Percentiles rank a stretch among this genome's conserved stretches.
Conservation (phyloP, 208 protist genomes). For the Zelonia costaricensis region DNA sequence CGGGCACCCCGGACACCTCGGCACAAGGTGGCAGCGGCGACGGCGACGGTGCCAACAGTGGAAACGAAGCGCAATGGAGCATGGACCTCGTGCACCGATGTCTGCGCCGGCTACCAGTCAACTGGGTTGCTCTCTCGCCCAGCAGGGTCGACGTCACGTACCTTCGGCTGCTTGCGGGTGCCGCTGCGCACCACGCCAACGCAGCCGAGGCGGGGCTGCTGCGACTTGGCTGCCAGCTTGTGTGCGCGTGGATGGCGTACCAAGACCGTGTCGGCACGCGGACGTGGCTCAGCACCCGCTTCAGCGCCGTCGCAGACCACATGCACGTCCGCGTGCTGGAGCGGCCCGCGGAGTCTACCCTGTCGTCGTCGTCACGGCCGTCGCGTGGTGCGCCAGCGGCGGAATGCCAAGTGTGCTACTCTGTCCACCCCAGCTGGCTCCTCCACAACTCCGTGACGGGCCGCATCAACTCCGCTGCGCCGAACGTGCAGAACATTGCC, state of each 20-base stretch:
- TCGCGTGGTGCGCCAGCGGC: neutral
- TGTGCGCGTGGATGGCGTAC: slow-evolving; percentile 45
- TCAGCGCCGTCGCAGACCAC: slow-evolving; percentile 15
- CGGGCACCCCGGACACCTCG: neutral
- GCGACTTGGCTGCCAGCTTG: slow-evolving; percentile 24
- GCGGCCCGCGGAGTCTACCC: neutral
- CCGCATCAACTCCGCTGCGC: slow-evolving; percentile 59
- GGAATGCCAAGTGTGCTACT: slow-evolving; percentile 41
- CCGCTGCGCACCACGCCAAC: neutral
- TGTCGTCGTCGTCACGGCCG: neutral
- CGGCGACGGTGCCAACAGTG: neutral
- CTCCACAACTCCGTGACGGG: slow-evolving; percentile 62
- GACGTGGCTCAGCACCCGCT: slow-evolving; percentile 27
- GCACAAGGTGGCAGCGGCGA: neutral
- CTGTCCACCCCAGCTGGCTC: slow-evolving; percentile 68
- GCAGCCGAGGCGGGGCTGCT: slow-evolving; percentile 3
- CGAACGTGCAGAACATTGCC: slow-evolving; percentile 68
- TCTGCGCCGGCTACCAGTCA: too few species aligned
- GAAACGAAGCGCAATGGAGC: too few species aligned
- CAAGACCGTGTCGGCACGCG: slow-evolving; percentile 40
- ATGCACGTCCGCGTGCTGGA: slow-evolving; percentile 33
- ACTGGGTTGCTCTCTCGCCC: too few species aligned
- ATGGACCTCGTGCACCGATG: too few species aligned
- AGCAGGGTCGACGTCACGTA: neutral
- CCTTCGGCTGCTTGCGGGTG: slow-evolving; percentile 6